Evolutionary conservation across 164 flowering plant genomes (phyloP), one percentile per base, ranked within the genome.

Genomic region (Santalum album): DNA sequence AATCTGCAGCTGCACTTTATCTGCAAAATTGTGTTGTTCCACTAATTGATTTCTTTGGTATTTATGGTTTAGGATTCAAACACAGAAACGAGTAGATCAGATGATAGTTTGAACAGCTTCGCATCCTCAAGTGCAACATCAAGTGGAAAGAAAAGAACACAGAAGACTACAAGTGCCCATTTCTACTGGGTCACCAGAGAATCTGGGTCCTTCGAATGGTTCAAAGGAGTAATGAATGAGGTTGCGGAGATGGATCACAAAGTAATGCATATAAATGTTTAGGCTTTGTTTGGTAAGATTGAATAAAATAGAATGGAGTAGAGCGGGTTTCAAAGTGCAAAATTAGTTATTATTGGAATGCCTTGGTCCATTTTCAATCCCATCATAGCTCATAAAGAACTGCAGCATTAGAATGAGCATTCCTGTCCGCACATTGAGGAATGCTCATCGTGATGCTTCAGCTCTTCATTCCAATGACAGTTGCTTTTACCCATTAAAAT

Each of bases 181-280:
- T 94, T 94, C 75, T 89, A 82, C 60, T 94, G 99, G 99, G 96
- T 94, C 2, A 94, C 99, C 7, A 82, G 99, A 65, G 99, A 94
- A 50, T 77, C 85, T 15, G 95, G 96, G 2, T 94, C 99, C 9
- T 81, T 94, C 45, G 97, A 94, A 69, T 94, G 99, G 99, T 94
- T 94, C 53, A 89, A 86, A 77, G 97, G 92, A 57, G 96, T 82
- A 15, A 89, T 92, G 99, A 74, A 87, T 55, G 95, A 92, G 69
- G 82, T 92, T 23, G 91, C 99, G 36, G 95, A 82, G 65, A 78
- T 86, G 80, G 96, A 88, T 66, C 82, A 69, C 39, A 88, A 81
- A 61, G 99, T 87, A 73, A 72, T 53, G 5, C 12, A 18, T 21
- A 34, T 14, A 45, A 7, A 43, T 43, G 18, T 43, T 43, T 43